A percentile compares a stretch with the other conserved stretches of the same genome.
These are phyloP conservation scores for Pogostemon cablin DNA, from an alignment of 257 asterid genomes.

Conservation along the genomic window DNA sequence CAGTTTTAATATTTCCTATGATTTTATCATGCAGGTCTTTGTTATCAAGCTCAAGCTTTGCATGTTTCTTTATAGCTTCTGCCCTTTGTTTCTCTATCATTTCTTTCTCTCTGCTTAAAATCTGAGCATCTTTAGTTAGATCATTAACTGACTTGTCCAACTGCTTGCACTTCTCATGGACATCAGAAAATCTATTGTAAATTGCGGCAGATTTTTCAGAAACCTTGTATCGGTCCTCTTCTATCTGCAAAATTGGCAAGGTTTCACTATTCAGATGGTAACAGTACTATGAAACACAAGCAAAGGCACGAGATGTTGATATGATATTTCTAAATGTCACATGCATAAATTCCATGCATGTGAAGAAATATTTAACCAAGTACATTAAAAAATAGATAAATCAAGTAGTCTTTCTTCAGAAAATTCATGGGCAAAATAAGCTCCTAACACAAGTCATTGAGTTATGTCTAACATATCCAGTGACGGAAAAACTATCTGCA, in stretches of 20 bases:
- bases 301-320: slow-evolving; percentile 22
- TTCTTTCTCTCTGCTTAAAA: slow-evolving; percentile 80
- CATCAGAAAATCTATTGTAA: slow-evolving; percentile 71
- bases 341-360: too few relatives aligned
- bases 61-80: slow-evolving; percentile 84
- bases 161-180: slow-evolving; percentile 86
- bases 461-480: slow-evolving; percentile 14
- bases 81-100: slow-evolving; percentile 80
- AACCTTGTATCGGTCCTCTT: slow-evolving; percentile 65
- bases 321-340: neutral
- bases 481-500: slow-evolving; percentile 9
- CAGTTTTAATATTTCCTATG: slow-evolving; percentile 65
- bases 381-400: slow-evolving; percentile 19
- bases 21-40: slow-evolving; percentile 87
- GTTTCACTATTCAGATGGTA: slow-evolving; percentile 25
- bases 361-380: slow-evolving; percentile 25
- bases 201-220: slow-evolving; percentile 70
- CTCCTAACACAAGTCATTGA: neutral
- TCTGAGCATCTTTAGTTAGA: slow-evolving; percentile 77
- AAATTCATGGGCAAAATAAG: slow-evolving; percentile 15
- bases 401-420: neutral
- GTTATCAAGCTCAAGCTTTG: slow-evolving; percentile 90
- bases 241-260: slow-evolving; percentile 63
- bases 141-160: slow-evolving; percentile 78
- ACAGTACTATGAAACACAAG: slow-evolving; percentile 21